Conservation (phyloP, 2,329 filamentous ascomycete genomes). For the Ophiostoma piceae region DNA sequence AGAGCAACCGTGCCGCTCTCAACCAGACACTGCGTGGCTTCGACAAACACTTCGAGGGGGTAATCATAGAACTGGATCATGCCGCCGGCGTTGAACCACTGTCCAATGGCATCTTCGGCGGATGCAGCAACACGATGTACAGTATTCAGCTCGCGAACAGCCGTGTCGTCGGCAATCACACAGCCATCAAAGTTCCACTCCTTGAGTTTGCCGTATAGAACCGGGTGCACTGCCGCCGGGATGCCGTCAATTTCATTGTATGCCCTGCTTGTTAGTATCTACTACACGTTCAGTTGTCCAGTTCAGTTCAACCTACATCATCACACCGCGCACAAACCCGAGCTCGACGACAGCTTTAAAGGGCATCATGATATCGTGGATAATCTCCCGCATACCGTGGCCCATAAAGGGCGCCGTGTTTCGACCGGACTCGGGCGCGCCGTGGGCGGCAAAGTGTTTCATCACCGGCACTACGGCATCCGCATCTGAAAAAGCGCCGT, state of each 20-base stretch:
- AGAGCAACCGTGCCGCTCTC: background rate
- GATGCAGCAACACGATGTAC: constrained; percentile 8
- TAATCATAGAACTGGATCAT: constrained; percentile 20
- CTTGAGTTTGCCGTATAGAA: background rate
- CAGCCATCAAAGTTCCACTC: constrained; percentile 17
- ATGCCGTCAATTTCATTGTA: constrained; percentile 19
- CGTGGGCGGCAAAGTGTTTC: constrained; percentile 18
- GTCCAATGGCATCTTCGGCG: constrained; percentile 8
- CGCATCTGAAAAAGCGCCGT: constrained; percentile 1
- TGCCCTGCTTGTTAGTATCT: background rate
- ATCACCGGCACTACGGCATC: constrained; percentile 18
- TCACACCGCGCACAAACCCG: constrained; percentile 15
- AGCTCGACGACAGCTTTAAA: constrained; percentile 17
- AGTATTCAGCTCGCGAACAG: constrained; percentile 14
- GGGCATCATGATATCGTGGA: constrained; percentile 15
- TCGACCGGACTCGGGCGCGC: constrained; percentile 12
- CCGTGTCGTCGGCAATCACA: constrained; percentile 19
- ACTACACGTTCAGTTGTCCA: background rate
- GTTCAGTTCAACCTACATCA: constrained; percentile 3
- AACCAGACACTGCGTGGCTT: background rate
- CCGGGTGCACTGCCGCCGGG: constrained; percentile 16
- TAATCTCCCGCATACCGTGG: constrained; percentile 7
- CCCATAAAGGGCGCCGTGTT: constrained; percentile 14
- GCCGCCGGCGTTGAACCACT: constrained; percentile 19
- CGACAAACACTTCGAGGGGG: constrained; percentile 9